phyloP scores from a whole-genome alignment of 2,329 filamentous ascomycete species.

The Dryadomyces sulphureus region DNA sequence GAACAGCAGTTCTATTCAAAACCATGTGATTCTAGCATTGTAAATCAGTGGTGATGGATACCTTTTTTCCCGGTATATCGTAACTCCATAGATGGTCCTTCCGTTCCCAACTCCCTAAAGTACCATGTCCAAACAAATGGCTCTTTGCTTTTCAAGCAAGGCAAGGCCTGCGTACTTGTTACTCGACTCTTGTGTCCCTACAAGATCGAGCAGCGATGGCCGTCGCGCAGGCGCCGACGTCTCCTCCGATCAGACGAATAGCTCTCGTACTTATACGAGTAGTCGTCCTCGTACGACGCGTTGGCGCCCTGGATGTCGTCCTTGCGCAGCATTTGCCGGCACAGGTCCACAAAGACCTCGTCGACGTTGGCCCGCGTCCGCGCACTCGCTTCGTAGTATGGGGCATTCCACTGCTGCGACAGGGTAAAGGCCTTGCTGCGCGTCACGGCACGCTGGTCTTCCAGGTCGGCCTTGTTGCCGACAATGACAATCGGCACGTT shows the following conservation, averaged over 20 bases:
- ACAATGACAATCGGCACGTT: slow-evolving; percentile 79
- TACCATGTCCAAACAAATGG: not conserved
- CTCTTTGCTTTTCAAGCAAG: not conserved
- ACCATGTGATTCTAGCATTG: not conserved
- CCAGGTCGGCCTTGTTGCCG: slow-evolving; percentile 81
- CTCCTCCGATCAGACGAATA: slow-evolving; percentile 18
- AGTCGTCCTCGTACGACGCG: slow-evolving; percentile 20
- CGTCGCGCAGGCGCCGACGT: slow-evolving; percentile 17
- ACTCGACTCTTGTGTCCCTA: slow-evolving; percentile 13
- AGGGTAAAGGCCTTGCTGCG: slow-evolving; percentile 68
- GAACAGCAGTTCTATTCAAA: too few relatives aligned
- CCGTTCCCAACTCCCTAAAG: not conserved
- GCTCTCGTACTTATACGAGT: slow-evolving; percentile 27
- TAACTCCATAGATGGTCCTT: slow-evolving; percentile 3
- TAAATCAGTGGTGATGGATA: not conserved
- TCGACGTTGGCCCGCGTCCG: slow-evolving; percentile 75
- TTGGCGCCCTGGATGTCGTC: slow-evolving; percentile 36
- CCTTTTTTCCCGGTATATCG: not conserved
- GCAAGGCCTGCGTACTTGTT: not conserved
- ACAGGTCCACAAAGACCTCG: slow-evolving; percentile 76
- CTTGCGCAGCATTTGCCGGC: slow-evolving; percentile 66
- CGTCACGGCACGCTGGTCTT: slow-evolving; percentile 68
- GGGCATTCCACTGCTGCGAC: slow-evolving; percentile 76
- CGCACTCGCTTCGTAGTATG: slow-evolving; percentile 84
- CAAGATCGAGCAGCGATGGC: slow-evolving; percentile 28